Evolutionary conservation across 2,329 filamentous ascomycete species (phyloP).

Genomic region (Fusarium longipes): DNA sequence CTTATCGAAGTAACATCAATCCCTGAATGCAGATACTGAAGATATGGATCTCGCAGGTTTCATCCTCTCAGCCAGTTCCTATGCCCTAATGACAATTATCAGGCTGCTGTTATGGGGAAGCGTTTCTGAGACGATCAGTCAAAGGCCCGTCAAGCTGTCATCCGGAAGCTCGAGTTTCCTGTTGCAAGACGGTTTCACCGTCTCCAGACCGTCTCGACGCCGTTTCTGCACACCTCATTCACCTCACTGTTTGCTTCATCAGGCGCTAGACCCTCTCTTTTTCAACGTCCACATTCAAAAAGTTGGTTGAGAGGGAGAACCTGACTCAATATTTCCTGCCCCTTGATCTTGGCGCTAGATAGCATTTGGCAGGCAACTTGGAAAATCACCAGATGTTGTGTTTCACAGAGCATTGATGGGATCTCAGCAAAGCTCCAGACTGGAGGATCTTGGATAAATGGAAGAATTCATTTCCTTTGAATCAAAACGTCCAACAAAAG

Average conservation of each 20-base stretch:
- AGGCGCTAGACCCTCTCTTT: constrained; percentile 10
- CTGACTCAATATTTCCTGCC: constrained; percentile 14
- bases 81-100: constrained; percentile 1
- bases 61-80: constrained; percentile 5
- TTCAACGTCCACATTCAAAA: constrained; percentile 3
- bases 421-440: not conserved
- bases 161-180: constrained; percentile 26
- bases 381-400: constrained; percentile 14
- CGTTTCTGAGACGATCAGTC: constrained; percentile 38
- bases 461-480: constrained; percentile 8
- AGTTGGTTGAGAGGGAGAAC: not conserved
- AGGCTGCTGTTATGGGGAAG: constrained; percentile 21
- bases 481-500: constrained; percentile 36
- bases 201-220: constrained; percentile 18
- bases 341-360: constrained; percentile 20
- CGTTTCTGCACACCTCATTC: constrained; percentile 23
- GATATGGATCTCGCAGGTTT: constrained; percentile 21
- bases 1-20: constrained; percentile 11
- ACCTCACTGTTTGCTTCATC: constrained; percentile 15
- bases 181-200: constrained; percentile 44
- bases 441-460: not conserved
- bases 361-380: not conserved
- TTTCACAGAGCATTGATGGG: constrained; percentile 14
- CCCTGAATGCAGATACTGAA: not conserved
- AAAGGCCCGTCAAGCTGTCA: constrained; percentile 23